phyloP scores from a whole-genome alignment of 2,329 filamentous ascomycete genomes.

The Monilinia polystroma region DNA sequence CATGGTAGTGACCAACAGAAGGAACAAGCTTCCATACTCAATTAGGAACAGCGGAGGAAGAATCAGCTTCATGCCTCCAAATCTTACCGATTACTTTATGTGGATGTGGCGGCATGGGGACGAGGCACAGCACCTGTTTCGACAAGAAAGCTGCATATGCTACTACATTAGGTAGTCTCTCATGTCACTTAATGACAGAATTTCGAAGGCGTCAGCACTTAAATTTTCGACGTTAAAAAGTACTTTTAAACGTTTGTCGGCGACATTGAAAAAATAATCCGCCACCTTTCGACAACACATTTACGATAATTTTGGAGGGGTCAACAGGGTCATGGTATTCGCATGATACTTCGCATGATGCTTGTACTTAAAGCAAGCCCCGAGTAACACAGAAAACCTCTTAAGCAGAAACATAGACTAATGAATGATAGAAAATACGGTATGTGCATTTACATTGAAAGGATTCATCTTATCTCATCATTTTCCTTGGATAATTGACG shows the following conservation, averaged over 20 bases:
- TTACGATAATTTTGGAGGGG: conserved; percentile 23
- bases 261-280: conserved; percentile 11
- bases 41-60: conserved; percentile 21
- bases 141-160: conserved; percentile 19
- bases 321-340: conserved; percentile 12
- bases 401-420: conserved; percentile 4
- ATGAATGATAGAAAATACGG: conserved; percentile 2
- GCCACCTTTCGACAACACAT: conserved; percentile 21
- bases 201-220: conserved; percentile 22
- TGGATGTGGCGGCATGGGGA: conserved; percentile 23
- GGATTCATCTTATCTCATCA: conserved; percentile 24
- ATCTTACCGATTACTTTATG: conserved; percentile 25
- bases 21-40: conserved; percentile 16
- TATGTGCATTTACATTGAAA: conserved; percentile 4
- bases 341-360: conserved; percentile 24
- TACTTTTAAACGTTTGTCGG: conserved; percentile 16
- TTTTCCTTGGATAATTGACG: conserved; percentile 10
- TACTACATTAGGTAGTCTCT: conserved; percentile 20
- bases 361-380: conserved; percentile 19
- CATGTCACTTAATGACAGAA: conserved; percentile 22
- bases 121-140: conserved; percentile 23
- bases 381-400: conserved; percentile 7
- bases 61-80: conserved; percentile 21
- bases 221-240: conserved; percentile 17
- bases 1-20: conserved; percentile 17